Evolutionary conservation across 768 basidiomycete genomes (phyloP), one percentile per base, ranked within the genome.

Genomic region (Russula emetica): DNA sequence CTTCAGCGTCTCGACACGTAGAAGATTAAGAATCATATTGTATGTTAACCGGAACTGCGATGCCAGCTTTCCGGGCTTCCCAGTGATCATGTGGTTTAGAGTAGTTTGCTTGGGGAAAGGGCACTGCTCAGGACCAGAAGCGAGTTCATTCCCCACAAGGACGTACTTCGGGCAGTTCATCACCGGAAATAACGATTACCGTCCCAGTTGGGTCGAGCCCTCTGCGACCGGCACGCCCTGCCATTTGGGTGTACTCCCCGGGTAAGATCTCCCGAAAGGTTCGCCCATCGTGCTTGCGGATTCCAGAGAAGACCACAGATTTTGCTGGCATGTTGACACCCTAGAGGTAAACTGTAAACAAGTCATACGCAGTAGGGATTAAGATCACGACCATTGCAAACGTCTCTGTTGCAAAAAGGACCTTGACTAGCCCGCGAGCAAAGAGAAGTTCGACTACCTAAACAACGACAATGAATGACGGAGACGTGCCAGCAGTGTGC

Each of bases 311-410:
- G 8, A 98, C 97, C 4, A 99, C 97, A 70, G 88, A 94, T 79
- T 86, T 90, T 2, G 97, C 93, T 22, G 97, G 97, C 97, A 99
- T 99, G 75, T 99, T 99, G 60, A 99, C 97, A 55, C 97, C 97
- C 95, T 98, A 64, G 10, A 59, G 7, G 7, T 22, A 40, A 30
- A 32, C n/a, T 20, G n/a, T 54, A 11, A 59, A 42, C 47, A 55
- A 26, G 42, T 22, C 22, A 45, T n/a, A 53, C 20, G 22, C 2
- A n/a, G 38, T 59, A 34, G 26, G 20, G 24, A 71, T 60, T 66
- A 64, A 60, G 30, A 64, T 53, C 11, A 22, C 26, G 57, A 71
- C 95, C 96, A 99, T 98, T 0, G 96, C 96, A 73, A 99, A 99
- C 0, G 97, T 99, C 76, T 99, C 97, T 5, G 97, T 99, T 1